phyloP scores from a whole-genome alignment of 106 monocot genomes.

The Dendrobium officinale region DNA sequence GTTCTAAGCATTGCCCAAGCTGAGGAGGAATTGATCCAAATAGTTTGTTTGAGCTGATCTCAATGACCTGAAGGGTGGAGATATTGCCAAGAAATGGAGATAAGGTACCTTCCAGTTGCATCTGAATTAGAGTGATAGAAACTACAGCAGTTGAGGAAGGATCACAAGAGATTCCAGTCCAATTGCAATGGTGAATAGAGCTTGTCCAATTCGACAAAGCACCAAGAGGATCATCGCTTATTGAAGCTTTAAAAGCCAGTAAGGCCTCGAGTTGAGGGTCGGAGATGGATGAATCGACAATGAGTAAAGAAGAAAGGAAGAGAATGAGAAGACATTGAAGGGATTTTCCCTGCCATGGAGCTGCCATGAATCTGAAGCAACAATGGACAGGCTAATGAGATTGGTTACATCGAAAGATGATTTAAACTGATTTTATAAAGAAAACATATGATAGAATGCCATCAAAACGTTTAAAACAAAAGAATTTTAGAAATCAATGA shows the following conservation, averaged over 20 bases:
- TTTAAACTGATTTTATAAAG: background rate
- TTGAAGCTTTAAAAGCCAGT: constrained; percentile 7
- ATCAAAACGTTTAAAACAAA: background rate
- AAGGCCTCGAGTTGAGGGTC: constrained; percentile 10
- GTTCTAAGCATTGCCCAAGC: constrained; percentile 41
- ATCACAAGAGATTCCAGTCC: constrained; percentile 68
- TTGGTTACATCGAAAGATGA: background rate
- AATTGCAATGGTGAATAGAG: constrained; percentile 50
- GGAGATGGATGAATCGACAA: background rate
- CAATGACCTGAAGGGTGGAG: constrained; percentile 54
- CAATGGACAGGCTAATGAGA: background rate
- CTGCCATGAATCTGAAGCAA: constrained; percentile 4
- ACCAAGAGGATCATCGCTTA: constrained; percentile 5
- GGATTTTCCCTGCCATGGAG: background rate
- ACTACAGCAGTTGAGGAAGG: constrained; percentile 27
- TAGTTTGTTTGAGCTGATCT: constrained; percentile 47
- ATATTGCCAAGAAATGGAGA: constrained; percentile 61
- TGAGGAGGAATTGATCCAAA: constrained; percentile 50
- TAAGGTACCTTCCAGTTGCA: constrained; percentile 37
- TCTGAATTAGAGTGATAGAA: constrained; percentile 25
- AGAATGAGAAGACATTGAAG: background rate
- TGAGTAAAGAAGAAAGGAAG: constrained; percentile 4
- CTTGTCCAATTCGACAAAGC: constrained; percentile 25
- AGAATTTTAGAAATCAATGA: background rate
- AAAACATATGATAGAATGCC: background rate